Evolutionary conservation across 2,329 filamentous ascomycete genomes (phyloP).

Genomic region (Trichoderma afroharzianum): DNA sequence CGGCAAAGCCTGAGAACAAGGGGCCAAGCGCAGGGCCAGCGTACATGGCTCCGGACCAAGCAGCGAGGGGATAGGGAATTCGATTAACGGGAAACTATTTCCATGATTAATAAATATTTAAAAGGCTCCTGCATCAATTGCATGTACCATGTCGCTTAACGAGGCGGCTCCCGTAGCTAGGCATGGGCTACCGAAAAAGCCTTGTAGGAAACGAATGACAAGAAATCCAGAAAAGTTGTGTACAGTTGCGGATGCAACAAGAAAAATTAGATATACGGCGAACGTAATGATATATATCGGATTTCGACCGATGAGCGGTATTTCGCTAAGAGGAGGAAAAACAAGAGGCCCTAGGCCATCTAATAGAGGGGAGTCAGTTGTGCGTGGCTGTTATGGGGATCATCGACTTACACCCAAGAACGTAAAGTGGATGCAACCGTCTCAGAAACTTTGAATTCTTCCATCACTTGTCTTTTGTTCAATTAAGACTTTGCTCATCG

Average conservation of each 20-base stretch:
- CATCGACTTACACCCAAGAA: neutral
- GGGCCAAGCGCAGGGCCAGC: conserved; percentile 49
- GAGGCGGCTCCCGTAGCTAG: neutral
- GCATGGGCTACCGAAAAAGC: neutral
- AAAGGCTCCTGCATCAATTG: neutral
- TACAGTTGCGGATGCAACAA: neutral
- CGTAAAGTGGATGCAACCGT: neutral
- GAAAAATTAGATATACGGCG: neutral
- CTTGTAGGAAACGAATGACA: neutral
- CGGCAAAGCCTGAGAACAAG: conserved; percentile 56
- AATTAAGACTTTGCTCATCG: neutral
- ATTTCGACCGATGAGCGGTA: neutral
- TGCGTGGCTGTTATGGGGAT: neutral
- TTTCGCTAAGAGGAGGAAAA: neutral
- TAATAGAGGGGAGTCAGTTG: neutral
- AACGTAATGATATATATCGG: neutral
- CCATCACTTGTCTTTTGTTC: neutral
- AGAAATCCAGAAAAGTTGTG: neutral
- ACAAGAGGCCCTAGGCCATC: neutral
- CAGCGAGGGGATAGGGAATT: neutral
- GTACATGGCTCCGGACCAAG: neutral
- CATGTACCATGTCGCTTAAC: neutral
- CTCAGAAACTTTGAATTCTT: neutral
- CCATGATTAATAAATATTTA: neutral
- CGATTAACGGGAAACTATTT: neutral